Base-by-base conservation (phyloP, 2,329 filamentous ascomycete genomes). In the Colletotrichum theobromicola region DNA sequence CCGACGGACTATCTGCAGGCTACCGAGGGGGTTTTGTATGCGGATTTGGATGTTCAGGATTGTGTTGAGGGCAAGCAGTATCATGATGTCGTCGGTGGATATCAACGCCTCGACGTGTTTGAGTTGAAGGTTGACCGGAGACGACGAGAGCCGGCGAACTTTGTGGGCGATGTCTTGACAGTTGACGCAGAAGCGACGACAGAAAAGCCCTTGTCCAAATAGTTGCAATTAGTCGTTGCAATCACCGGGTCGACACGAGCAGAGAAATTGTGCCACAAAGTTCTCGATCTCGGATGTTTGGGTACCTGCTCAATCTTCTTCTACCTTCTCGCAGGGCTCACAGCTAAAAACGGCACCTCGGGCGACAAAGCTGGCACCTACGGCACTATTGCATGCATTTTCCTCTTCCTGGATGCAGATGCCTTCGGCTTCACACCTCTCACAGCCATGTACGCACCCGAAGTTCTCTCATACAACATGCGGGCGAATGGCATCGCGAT, bases 41-140 rank as follows among this genome's bases (percentile, higher is more conserved):
- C 87, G 0, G 88, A 90, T 71, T 72, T 91, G 73, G 81, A 90
- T 77, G 73, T 90, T 6, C 82, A 83, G 1, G 82, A 86, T 5
- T 89, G 87, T 50, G 80, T 91, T 0, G 89, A 91, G 76, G 87
- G 87, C 0, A 91, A 91, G 76, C 89, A 90, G 78, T 90, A 88
- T 74, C 89, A 90, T 73, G 89, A 91, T 79, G 84, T 90, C 4
- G 87, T 88, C 2, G 89, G 89, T 1, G 88, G 88, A 0, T 90
- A 91, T 79, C 89, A 91, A 78, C 80, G 89, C 3, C 78, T 88
- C 4, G 88, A 91, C 78, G 82, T 91, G 2, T 91, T 91, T 76
- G 82, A 89, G 34, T 67, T 90, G 10, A 87, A 84, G 35, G 86
- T 91, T 0, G 82, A 89, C 74, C 80, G 87, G 2, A 81, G 78